Base-by-base conservation (phyloP, 2,329 filamentous ascomycete genomes). In the Hymenoscyphus occultus region DNA sequence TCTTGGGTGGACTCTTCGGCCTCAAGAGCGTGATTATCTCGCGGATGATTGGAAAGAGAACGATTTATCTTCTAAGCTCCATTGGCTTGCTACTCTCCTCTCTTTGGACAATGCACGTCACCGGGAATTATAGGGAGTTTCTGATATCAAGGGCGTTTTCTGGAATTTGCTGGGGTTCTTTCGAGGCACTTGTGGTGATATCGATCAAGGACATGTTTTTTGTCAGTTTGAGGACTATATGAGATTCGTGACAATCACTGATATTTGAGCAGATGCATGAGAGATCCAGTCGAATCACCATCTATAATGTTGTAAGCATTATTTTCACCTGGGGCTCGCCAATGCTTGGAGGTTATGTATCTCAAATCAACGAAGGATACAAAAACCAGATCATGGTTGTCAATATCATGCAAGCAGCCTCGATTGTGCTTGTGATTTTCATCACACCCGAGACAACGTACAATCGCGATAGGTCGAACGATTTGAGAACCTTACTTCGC, bases 151-250 rank as follows among this genome's bases (percentile, higher is more conserved):
- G 85, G 10, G 71, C 84, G 19, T 78, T 87, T 40, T 83, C 86
- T 70, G 84, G 84, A 0, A 63, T 87, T 0, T 84, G 82, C n/a
- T 86, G 85, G 82, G 84, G 84, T 5, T 80, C 81, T 12, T 84
- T 86, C 65, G 85, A 87, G 68, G 81, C 79, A 5, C 74, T 87
- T 48, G 77, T 85, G 39, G 74, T 82, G 39, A 79, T 78, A 1
- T 83, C 81, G 1, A 82, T 87, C 59, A 80, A 84, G 58, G 85
- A 87, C 68, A 82, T 82, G 1, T 87, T 81, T 72, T 86, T 84
- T 71, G 84, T 86, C 73, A 74, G 82, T 74, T 7, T 19, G 5
- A 22, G n/a, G 13, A 1, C 7, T 28, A 35, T n/a, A 19, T 4
- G 39, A 31, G 39, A 22, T 14, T n/a, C n/a, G 73, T 76, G 42